Evolutionary conservation across 2,329 filamentous ascomycete species (phyloP).

Genomic region (Bipolaris zeicola): DNA sequence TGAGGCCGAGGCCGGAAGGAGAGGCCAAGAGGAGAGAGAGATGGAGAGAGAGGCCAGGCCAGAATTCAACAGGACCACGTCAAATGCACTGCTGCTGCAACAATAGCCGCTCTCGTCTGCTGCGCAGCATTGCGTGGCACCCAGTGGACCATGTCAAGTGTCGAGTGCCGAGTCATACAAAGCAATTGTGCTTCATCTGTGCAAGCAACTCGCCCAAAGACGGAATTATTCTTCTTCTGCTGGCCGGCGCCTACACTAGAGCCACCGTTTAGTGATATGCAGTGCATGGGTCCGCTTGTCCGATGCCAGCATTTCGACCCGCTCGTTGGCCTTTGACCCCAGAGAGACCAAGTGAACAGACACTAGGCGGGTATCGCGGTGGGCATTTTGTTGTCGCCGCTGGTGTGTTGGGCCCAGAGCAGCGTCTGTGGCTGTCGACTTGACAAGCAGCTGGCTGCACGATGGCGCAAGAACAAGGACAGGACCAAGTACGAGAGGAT

Average conservation of each 20-base stretch:
- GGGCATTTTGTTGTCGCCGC: constrained; percentile 1
- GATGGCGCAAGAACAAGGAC: constrained; percentile 35
- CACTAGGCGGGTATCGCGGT: constrained; percentile 18
- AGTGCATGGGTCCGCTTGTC: not conserved
- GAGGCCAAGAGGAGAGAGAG: not conserved
- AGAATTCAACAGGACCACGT: not conserved
- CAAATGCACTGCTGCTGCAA: not conserved
- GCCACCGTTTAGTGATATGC: not conserved
- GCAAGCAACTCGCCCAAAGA: not conserved
- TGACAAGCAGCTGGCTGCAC: constrained; percentile 14
- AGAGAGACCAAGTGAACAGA: not conserved
- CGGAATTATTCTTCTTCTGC: not conserved
- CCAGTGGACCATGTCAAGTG: not conserved
- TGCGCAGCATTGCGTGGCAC: not conserved
- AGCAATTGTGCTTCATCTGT: not conserved
- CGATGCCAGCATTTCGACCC: constrained; percentile 8
- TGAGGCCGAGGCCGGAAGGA: no score
- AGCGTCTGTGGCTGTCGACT: constrained; percentile 14
- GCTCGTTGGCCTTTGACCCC: constrained; percentile 5
- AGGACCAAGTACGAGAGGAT: no score
- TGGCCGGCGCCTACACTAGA: constrained; percentile 3
- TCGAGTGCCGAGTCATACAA: not conserved
- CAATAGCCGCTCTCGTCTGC: not conserved
- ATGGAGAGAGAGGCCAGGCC: not conserved
- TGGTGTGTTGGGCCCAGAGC: constrained; percentile 1